These are phyloP conservation scores for Euphorbia neoarborescens DNA, from an alignment of 441 rosid species.

Conservation along the genomic window DNA sequence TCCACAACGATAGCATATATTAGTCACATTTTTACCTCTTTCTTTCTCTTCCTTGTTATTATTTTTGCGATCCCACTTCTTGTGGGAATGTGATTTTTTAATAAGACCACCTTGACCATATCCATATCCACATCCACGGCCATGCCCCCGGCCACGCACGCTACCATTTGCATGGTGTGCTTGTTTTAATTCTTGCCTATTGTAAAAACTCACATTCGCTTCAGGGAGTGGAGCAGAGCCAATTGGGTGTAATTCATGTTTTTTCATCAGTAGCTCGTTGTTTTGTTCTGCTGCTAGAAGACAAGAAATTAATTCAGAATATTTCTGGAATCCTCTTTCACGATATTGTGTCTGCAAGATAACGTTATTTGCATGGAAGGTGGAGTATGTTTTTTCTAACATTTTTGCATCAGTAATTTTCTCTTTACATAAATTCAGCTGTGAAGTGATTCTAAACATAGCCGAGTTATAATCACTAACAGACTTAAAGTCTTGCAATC, in stretches of 20 bases:
- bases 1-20: no score
- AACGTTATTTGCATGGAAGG: background rate
- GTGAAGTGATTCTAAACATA: background rate
- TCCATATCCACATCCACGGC: background rate
- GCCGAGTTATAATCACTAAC: background rate
- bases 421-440: background rate
- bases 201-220: background rate
- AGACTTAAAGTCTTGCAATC: background rate
- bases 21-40: no score
- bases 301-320: background rate
- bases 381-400: background rate
- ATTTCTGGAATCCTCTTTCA: background rate
- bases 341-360: no score
- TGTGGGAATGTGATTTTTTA: no score
- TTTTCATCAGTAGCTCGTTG: background rate
- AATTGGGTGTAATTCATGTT: background rate
- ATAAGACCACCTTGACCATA: background rate
- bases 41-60: no score
- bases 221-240: background rate
- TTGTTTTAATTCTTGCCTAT: background rate
- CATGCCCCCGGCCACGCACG: background rate
- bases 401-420: background rate
- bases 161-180: no score
- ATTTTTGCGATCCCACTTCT: no score
- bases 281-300: background rate